Base-by-base conservation (phyloP, 495 filamentous ascomycete species). In the Aspergillus egyptiacus region DNA sequence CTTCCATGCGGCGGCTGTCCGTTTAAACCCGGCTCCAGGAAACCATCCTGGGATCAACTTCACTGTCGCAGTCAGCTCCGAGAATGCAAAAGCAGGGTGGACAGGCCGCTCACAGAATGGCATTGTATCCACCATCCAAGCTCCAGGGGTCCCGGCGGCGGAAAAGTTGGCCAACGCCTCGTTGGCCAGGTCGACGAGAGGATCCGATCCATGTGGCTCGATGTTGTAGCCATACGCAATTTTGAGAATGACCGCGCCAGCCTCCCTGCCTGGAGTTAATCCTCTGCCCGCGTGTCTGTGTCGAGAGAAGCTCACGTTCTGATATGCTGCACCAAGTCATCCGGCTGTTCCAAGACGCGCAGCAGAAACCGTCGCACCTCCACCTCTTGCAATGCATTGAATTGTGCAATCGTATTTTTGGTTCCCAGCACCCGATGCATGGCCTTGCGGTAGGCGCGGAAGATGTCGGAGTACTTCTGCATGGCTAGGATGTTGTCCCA, bases 1-100 rank as follows among this genome's bases (percentile, higher is more conserved):
- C 5, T 40, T 61, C 70, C 64, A 74, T 17, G 54, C 34, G 2
- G 55, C 59, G 1, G 66, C 75, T 2, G 57, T 68, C 1, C 58
- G 53, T 40, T 78, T 70, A 53, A 76, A 80, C 0, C 63, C 65
- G 0, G 72, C 66, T 2, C 75, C 76, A 1, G 78, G 77, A 14
- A 76, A 49, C 73, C 77, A 77, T 2, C 64, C 52, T 2, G 76
- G 75, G 0, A 77, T 40, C 17, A 62, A 45, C 61, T 65, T 67
- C 45, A 74, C 67, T 70, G 9, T 14, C 13, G 2, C 45, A n/a
- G 7, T 30, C 47, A 50, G 39, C 18, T 13, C 3, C 17, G 6
- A 10, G 6, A 20, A 20, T 22, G 5, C 3, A 13, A 32, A 18
- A 10, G 5, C 7, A 0, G 15, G 9, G 1, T 10, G 27, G 18